Evolutionary conservation across 192 early-diverging fungal genomes (phyloP), one percentile per base, ranked within the genome.

Genomic region (Fimicolochytrium jonesii): DNA sequence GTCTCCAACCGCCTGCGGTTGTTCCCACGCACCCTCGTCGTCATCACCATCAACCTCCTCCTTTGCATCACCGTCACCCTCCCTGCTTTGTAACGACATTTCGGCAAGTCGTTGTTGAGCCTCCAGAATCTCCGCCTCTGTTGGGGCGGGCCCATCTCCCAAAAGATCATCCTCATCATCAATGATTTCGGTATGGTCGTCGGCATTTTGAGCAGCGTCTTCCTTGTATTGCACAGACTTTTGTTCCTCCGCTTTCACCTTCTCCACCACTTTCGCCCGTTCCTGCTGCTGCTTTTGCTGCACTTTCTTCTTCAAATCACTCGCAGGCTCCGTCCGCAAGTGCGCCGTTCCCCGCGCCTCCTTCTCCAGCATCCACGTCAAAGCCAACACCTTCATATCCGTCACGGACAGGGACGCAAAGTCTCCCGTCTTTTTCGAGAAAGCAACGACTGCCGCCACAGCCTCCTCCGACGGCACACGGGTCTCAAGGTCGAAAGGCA

Each of bases 341-440:
- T 83, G 73, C 32, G 67, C 73, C 59, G 80, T 71, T 0, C 92
- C 94, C 31, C 32, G 17, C 20, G 67, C 75, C 67, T 91, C 85
- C 59, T 86, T 81, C 59, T 94, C 93, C 22, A 98, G 66, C 81
- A 89, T 91, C 51, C 86, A 91, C 0, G 90, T 86, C 61, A 98
- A 70, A 4, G 95, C 95, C 25, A 98, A 71, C 10, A 97, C 86
- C 67, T 87, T 90, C 49, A 97, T 65, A 86, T 98, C 95, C 13
- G 89, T 86, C 23, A 78, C 59, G 15, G 88, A 88, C 17, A 98
- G 75, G 26, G 77, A 76, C 22, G 88, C 67, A 68, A 85, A 94
- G 74, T 98, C 95, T 43, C 95, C 95, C 4, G 95, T 94, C 66
- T 87, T 87, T 60, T 88, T 90, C 39, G 94, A 78, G 75, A 96